Conservation (phyloP, 2,329 filamentous ascomycete genomes). For the Elsinoe fawcettii region DNA sequence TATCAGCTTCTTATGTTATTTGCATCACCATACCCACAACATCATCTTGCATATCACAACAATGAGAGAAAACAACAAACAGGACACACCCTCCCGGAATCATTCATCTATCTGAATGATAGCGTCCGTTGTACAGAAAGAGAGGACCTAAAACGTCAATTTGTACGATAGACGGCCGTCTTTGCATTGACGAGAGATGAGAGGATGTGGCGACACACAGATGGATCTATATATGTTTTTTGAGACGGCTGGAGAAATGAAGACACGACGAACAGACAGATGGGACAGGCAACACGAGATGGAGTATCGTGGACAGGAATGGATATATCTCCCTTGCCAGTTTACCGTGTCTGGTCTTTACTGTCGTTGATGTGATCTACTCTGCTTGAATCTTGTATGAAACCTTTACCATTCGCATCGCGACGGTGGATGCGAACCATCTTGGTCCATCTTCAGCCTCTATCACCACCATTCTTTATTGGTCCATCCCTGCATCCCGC, state of each 20-base stretch:
- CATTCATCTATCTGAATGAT: not conserved
- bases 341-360: not conserved
- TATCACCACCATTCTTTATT: not conserved
- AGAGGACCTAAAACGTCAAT: constrained; percentile 13
- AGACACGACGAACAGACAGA: not conserved
- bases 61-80: not conserved
- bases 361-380: no score
- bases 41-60: not conserved
- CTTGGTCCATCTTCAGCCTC: no score
- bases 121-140: constrained; percentile 9
- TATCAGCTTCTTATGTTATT: not conserved
- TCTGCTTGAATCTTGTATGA: no score
- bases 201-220: constrained; percentile 10
- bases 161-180: constrained; percentile 4
- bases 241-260: not conserved
- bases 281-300: not conserved
- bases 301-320: not conserved
- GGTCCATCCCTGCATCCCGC: not conserved
- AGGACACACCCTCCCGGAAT: constrained; percentile 8
- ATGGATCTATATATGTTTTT: not conserved
- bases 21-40: not conserved
- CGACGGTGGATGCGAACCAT: no score
- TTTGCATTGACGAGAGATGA: not conserved
- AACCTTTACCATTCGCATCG: not conserved
- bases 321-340: not conserved